Conservation (phyloP, 768 basidiomycete genomes). For the Austroboletus eburneus region DNA sequence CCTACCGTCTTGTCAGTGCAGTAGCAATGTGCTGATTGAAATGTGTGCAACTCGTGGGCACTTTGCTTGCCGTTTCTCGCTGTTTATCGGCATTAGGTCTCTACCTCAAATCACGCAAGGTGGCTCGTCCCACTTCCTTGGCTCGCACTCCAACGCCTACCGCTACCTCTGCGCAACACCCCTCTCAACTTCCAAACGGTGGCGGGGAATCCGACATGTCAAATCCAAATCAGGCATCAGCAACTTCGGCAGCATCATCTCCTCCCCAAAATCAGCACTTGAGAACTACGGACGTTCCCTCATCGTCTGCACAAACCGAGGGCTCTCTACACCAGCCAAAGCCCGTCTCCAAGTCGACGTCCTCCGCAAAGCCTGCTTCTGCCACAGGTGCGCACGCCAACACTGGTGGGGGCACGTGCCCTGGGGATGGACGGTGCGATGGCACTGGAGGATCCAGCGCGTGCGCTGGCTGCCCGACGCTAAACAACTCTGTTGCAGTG, state of each 20-base stretch:
- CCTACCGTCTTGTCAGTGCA: conserved; percentile 33
- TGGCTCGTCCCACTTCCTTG: conserved; percentile 65
- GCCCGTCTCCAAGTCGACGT: conserved; percentile 20
- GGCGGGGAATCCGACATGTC: conserved; percentile 33
- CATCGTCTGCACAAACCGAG: conserved; percentile 27
- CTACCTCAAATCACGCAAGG: conserved; percentile 80
- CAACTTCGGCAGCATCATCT: conserved; percentile 25
- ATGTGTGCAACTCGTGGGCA: conserved; percentile 37
- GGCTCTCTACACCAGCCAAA: conserved; percentile 26
- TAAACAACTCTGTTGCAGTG: conserved; percentile 74
- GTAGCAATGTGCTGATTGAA: conserved; percentile 37
- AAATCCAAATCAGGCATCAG: conserved; percentile 34
- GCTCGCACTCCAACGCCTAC: conserved; percentile 37
- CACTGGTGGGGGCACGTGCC: conserved; percentile 70
- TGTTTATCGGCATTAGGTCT: conserved; percentile 53
- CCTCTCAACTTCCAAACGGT: conserved; percentile 33
- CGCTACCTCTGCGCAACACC: conserved; percentile 30
- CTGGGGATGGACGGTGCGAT: conserved; percentile 96
- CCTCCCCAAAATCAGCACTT: conserved; percentile 30
- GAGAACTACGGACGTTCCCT: conserved; percentile 27
- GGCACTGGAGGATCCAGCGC: conserved; percentile 92
- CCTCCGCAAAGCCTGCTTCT: conserved; percentile 26
- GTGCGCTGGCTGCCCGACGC: conserved; percentile 95
- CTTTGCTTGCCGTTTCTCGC: conserved; percentile 31
- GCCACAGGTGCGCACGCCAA: conserved; percentile 31